Base-by-base conservation (phyloP, 2,329 filamentous ascomycete genomes). In the Aspergillus brunneoviolaceus region DNA sequence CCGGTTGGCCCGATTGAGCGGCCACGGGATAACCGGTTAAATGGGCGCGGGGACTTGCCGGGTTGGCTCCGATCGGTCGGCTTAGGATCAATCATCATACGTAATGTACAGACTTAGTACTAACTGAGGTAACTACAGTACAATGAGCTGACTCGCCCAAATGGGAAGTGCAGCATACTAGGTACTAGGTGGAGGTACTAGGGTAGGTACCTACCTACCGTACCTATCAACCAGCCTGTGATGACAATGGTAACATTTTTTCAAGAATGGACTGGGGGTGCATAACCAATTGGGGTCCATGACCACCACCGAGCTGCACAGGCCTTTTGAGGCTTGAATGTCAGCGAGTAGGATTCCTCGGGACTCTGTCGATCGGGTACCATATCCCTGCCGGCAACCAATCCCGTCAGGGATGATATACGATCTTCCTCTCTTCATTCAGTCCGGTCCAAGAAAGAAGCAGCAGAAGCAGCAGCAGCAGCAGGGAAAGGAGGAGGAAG, bases 11-110 rank as follows among this genome's bases (percentile, higher is more conserved):
- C 58, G 62, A 63, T 49, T 45, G 50, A 62, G 61, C 63, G 55
- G 63, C 59, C 61, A 65, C 60, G 64, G 63, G 63, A 65, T 51
- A 47, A 61, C 65, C 65, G 65, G 64, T 63, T 67, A 66, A 67
- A 67, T 66, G 64, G 51, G 58, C 60, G 61, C 53, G 61, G 63
- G 63, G 60, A 63, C 59, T 66, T 59, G 59, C 42, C 60, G 39
- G 59, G 63, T 51, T 51, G 57, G 52, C 47, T 29, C 50, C 42
- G 50, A 60, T 64, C 62, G 62, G 60, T 62, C 57, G 61, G 60
- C 61, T 63, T 63, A 19, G 39, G 6, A 45, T 42, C 7, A 29
- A 29, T 29, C 48, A 51, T 55, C 48, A 52, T 39, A 19, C 29
- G 48, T 33, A 25, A 9, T 9, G 53, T 23, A 23, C 23, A 23